Evolutionary conservation across 495 filamentous ascomycete species (phyloP).

Genomic region (Neurospora sp.): DNA sequence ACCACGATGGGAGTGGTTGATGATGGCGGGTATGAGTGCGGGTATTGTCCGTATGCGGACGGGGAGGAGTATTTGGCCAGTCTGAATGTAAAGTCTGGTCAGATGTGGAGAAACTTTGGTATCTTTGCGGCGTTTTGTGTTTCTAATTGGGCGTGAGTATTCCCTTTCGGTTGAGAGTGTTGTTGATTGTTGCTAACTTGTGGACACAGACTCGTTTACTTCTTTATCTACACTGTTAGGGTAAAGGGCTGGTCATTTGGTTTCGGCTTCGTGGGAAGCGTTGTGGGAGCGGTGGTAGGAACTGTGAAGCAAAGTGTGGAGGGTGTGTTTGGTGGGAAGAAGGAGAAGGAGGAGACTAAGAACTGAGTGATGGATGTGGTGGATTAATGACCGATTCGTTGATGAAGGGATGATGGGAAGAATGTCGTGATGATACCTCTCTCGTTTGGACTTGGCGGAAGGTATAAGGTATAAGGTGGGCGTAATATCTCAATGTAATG

Average conservation of each 20-base stretch:
- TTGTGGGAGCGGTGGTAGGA: not conserved
- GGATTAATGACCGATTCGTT: not conserved
- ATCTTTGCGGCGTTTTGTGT: conserved; percentile 70
- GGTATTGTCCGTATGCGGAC: conserved; percentile 61
- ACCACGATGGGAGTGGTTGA: conserved; percentile 17
- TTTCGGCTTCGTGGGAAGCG: conserved; percentile 28
- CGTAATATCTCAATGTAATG: not conserved
- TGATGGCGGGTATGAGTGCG: conserved; percentile 42
- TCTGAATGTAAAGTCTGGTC: conserved; percentile 51
- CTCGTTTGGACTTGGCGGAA: not conserved
- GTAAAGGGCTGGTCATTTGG: conserved; percentile 68
- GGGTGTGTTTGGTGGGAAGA: not conserved
- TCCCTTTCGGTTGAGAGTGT: not conserved
- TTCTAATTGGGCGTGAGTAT: conserved; percentile 52
- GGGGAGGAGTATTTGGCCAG: conserved; percentile 58
- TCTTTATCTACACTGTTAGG: conserved; percentile 71
- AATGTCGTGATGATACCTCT: not conserved
- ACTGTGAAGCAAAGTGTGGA: not conserved
- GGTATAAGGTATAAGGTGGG: not conserved
- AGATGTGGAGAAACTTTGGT: conserved; percentile 67
- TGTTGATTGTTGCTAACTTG: too few relatives aligned
- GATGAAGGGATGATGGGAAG: not conserved
- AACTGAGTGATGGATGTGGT: not conserved
- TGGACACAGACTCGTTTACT: conserved; percentile 52
- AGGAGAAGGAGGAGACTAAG: not conserved